Evolutionary conservation across 2,329 filamentous ascomycete genomes (phyloP).

Genomic region (Huntiella decipiens): DNA sequence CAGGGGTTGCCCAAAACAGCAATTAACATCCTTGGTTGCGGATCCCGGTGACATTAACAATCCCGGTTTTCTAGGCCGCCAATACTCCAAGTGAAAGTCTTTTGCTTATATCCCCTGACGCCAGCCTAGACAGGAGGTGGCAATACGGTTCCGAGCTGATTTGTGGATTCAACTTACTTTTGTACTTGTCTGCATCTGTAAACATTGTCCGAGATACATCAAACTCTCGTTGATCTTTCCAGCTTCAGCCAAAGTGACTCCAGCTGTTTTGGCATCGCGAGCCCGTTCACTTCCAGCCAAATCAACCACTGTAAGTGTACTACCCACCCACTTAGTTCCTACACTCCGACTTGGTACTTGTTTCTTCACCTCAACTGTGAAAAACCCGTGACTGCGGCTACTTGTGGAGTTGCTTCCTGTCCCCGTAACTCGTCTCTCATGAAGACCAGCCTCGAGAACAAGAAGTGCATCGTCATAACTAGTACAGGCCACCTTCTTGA

Average conservation of each 20-base stretch:
- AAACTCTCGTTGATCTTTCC: constrained; percentile 97
- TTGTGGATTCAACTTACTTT: constrained; percentile 36
- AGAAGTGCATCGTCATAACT: constrained; percentile 69
- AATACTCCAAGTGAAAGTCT: no score
- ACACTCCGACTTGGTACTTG: constrained; percentile 26
- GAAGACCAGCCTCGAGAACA: constrained; percentile 74
- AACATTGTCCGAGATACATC: constrained; percentile 94
- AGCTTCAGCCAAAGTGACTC: constrained; percentile 79
- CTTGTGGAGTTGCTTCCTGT: constrained; percentile 88
- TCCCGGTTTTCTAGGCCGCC: no score
- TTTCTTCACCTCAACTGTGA: constrained; percentile 89
- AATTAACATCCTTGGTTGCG: no score
- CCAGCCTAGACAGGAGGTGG: no score
- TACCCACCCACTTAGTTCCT: constrained; percentile 43
- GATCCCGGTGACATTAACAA: no score
- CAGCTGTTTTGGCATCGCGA: constrained; percentile 81
- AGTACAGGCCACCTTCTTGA: constrained; percentile 76
- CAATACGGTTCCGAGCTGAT: constrained; percentile 2
- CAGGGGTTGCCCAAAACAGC: no score
- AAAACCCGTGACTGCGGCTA: constrained; percentile 87
- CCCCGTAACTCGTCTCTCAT: constrained; percentile 70
- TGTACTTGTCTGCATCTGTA: constrained; percentile 81
- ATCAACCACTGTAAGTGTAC: constrained; percentile 73
- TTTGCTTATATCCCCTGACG: no score
- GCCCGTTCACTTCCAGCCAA: constrained; percentile 86